phyloP scores from a whole-genome alignment of 805 yeast species.

The Nakazawaea wyomingensis region DNA sequence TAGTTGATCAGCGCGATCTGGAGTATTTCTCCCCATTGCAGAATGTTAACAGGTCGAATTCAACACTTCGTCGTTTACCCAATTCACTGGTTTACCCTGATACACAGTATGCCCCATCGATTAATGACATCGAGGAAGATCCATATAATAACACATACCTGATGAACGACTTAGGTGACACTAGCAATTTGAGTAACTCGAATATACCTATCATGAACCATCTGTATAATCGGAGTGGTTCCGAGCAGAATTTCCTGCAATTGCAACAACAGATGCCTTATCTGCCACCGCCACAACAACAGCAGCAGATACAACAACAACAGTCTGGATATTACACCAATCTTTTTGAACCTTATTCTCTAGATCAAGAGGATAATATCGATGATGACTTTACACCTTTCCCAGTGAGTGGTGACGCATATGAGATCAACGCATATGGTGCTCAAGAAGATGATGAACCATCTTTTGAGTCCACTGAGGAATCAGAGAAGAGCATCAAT shows the following conservation, averaged over 20 bases:
- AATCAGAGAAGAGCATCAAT: background rate
- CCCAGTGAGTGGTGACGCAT: slow-evolving; percentile 27
- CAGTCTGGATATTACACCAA: background rate
- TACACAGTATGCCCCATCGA: slow-evolving; percentile 8
- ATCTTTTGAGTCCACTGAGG: slow-evolving; percentile 2
- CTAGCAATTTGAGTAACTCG: slow-evolving; percentile 2
- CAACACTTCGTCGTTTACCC: background rate
- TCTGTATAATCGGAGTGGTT: background rate
- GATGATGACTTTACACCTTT: slow-evolving; percentile 28
- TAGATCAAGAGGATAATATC: slow-evolving; percentile 19
- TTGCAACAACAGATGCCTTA: background rate
- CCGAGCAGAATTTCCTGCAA: background rate
- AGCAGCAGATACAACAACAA: background rate
- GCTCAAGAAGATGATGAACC: slow-evolving; percentile 4
- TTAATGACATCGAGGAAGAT: slow-evolving; percentile 5
- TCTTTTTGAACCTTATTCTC: slow-evolving; percentile 18
- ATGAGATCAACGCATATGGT: slow-evolving; percentile 13
- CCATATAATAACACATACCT: slow-evolving; percentile 3
- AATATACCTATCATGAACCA: slow-evolving; percentile 9
- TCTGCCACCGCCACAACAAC: background rate
- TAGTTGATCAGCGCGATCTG: background rate
- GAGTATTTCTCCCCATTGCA: slow-evolving; percentile 4
- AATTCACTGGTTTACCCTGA: background rate
- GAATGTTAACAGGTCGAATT: slow-evolving; percentile 4
- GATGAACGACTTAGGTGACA: slow-evolving; percentile 3